phyloP scores from a whole-genome alignment of 2,329 filamentous ascomycete genomes.

The Sarocladiaceae sp. region DNA sequence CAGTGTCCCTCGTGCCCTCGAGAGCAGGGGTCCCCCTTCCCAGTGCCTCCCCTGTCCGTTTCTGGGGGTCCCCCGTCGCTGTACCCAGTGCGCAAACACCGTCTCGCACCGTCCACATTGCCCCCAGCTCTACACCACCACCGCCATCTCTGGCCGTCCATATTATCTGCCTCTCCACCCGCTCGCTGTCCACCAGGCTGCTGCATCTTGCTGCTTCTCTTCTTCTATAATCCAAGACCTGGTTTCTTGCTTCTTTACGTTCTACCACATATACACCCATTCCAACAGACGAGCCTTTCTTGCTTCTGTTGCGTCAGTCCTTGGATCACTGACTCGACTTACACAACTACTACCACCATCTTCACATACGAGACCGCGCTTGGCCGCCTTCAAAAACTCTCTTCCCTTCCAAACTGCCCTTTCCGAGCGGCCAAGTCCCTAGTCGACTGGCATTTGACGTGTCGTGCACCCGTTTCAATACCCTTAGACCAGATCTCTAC shows the following conservation, averaged over 20 bases:
- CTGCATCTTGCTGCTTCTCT: not conserved
- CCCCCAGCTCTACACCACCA: not conserved
- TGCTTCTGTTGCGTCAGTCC: not conserved
- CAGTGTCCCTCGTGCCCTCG: not conserved
- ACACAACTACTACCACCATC: not conserved
- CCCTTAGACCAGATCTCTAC: not conserved
- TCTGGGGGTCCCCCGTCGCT: not conserved
- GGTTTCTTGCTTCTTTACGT: no score
- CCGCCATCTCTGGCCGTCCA: not conserved
- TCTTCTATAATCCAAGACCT: no score
- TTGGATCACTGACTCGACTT: no score
- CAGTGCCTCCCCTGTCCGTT: not conserved
- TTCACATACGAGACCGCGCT: no score
- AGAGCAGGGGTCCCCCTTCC: not conserved
- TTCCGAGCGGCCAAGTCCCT: not conserved
- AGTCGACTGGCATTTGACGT: not conserved
- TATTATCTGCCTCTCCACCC: slow-evolving; percentile 1
- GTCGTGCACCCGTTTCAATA: slow-evolving; percentile 3
- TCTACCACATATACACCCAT: no score
- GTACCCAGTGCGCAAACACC: slow-evolving; percentile 4
- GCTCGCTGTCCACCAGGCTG: not conserved
- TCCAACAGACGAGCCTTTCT: not conserved
- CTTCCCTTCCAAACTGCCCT: not conserved
- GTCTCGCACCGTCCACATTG: slow-evolving; percentile 1
- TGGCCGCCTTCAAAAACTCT: slow-evolving; percentile 1